Percentiles rank a stretch among this genome's conserved stretches.
These are phyloP conservation scores for Candida neerlandica DNA, from an alignment of 1,139 yeast genomes.

Conservation along the genomic window DNA sequence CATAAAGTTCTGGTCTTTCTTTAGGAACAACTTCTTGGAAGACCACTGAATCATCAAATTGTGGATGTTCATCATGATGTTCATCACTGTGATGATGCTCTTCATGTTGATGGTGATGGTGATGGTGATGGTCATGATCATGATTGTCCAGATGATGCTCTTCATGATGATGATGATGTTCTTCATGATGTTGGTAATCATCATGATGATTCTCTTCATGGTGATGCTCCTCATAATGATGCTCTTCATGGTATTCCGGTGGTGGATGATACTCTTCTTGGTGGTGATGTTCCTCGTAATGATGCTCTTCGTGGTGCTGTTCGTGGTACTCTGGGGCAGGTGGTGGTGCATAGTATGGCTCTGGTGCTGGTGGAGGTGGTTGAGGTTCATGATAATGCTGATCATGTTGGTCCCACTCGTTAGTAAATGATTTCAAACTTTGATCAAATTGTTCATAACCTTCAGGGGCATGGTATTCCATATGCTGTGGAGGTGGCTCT, in stretches of 20 bases:
- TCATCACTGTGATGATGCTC: conserved; percentile 8
- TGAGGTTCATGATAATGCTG: conserved; percentile 7
- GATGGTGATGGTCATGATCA: conserved; percentile 2
- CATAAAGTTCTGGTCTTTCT: conserved; percentile 14
- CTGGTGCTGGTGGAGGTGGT: background rate
- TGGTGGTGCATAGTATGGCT: conserved; percentile 5
- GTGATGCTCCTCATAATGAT: conserved; percentile 7
- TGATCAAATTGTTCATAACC: conserved; percentile 11
- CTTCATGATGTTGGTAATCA: conserved; percentile 10
- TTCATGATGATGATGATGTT: conserved; percentile 5
- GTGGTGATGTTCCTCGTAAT: conserved; percentile 8
- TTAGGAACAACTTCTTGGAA: conserved; percentile 6
- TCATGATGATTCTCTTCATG: conserved; percentile 7
- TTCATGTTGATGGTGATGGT: conserved; percentile 4
- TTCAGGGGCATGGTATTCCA: conserved; percentile 2
- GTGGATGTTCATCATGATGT: conserved; percentile 8
- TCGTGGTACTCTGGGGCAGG: conserved; percentile 3
- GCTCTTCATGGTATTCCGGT: conserved; percentile 4
- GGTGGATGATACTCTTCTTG: conserved; percentile 7
- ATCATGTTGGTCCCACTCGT: conserved; percentile 20
- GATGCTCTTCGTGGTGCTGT: conserved; percentile 8
- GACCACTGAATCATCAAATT: conserved; percentile 3
- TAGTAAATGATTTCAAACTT: conserved; percentile 15
- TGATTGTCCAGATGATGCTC: conserved; percentile 9
- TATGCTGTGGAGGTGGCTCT: conserved; percentile 35